Percentiles rank a stretch among this genome's conserved stretches.
These are phyloP conservation scores for Nemophila menziesii DNA, from an alignment of 257 asterid genomes.

Conservation along the genomic window DNA sequence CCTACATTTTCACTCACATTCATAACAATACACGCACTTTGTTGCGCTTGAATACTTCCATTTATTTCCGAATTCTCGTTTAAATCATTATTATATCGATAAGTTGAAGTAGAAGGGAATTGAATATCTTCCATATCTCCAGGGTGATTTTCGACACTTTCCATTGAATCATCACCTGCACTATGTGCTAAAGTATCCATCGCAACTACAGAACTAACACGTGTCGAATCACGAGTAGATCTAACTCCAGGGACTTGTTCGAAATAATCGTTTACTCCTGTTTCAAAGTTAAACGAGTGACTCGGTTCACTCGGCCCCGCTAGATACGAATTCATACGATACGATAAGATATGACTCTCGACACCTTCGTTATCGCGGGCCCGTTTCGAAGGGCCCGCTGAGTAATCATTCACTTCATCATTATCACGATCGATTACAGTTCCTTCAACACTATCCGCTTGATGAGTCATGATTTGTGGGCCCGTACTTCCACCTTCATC, in stretches of 20 bases:
- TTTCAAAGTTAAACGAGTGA: conserved; percentile 55
- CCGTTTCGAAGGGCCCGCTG: conserved; percentile 87
- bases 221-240: conserved; percentile 64
- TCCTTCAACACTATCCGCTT: conserved; percentile 93
- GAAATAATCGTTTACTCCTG: conserved; percentile 39
- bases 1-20: conserved; percentile 55
- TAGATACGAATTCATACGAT: conserved; percentile 50
- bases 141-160: conserved; percentile 89
- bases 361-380: conserved; percentile 43
- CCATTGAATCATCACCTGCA: conserved; percentile 80
- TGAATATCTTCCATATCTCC: conserved; percentile 66
- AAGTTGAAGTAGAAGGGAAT: conserved; percentile 60
- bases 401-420: conserved; percentile 84
- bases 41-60: conserved; percentile 92
- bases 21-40: conserved; percentile 75
- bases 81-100: conserved; percentile 47
- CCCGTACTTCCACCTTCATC: conserved; percentile 99
- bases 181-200: conserved; percentile 80
- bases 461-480: conserved; percentile 58
- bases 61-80: conserved; percentile 81
- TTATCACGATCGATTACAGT: conserved; percentile 96
- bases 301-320: conserved; percentile 99
- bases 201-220: conserved; percentile 82
- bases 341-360: conserved; percentile 31
- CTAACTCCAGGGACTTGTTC: conserved; percentile 50